Base-by-base conservation (phyloP, 2,329 filamentous ascomycete species). In the Tolypocladium guangdongense region DNA sequence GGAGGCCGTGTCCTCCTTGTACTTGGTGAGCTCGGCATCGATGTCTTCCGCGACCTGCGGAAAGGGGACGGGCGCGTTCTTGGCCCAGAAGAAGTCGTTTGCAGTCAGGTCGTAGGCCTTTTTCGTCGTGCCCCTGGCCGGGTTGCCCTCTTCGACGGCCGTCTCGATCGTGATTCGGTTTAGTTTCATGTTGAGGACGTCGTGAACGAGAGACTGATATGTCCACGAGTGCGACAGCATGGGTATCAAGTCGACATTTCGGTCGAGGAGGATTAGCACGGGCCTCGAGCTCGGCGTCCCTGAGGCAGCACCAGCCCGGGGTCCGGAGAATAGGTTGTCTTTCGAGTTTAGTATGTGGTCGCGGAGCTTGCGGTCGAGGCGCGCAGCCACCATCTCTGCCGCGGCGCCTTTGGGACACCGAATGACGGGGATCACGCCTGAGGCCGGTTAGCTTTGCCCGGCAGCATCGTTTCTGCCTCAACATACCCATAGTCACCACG, bases 301-400 rank as follows among this genome's bases (percentile, higher is more conserved):
- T 1, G 78, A 69, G 7, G 77, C 71, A 8, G 77, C 72, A 2
- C 39, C 36, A 11, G 83, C 77, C 56, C 87, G 78, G 51, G 84
- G 78, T 54, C 71, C 74, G 41, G 90, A 95, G 69, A 99, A 99
- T 5, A 99, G 80, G 64, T 96, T 97, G 66, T 96, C 92, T 74
- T 96, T 97, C 14, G 92, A 96, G 70, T 97, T 97, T 58, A 99
- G 79, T 52, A 97, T 88, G 67, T 99, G 93, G 64, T 99, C 93
- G 63, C 93, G 85, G 24, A 99, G 81, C 69, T 97, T 99, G 56
- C 93, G 85, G 67, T 99, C 93, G 27, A 99, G 82, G 65, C 95
- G 96, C 16, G 88, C 88, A 16, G 90, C 87, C 59, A 99, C 95
- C 77, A 96, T 87, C 66, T 97, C 92, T 16, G 93, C 92, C 4